phyloP scores from a whole-genome alignment of 148 eudicot genomes.

The Rhododendron vialii region DNA sequence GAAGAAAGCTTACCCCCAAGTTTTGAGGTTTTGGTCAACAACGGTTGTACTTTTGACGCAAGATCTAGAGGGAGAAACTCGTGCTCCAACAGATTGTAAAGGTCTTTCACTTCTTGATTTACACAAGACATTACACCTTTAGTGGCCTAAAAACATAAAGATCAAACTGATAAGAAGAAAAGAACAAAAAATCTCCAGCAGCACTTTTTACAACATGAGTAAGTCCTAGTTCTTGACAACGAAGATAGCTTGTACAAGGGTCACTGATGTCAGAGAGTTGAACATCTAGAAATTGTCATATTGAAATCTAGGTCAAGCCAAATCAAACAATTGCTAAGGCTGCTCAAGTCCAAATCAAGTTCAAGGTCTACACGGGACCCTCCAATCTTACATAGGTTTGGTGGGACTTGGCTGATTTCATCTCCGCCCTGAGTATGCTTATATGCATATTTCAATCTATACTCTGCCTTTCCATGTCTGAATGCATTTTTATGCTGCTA shows the following conservation, averaged over 20 bases:
- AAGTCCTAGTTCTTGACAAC: not conserved
- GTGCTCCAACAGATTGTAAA: slow-evolving; percentile 76
- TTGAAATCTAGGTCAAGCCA: not conserved
- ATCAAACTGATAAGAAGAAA: not conserved
- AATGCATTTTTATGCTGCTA: not conserved
- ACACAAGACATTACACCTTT: slow-evolving; percentile 92
- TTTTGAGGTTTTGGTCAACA: slow-evolving; percentile 70
- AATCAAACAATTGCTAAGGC: not conserved
- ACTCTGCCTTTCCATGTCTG: not conserved
- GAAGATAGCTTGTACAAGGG: not conserved
- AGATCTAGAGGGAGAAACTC: slow-evolving; percentile 73
- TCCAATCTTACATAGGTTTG: not conserved
- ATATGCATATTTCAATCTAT: not conserved
- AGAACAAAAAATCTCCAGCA: not conserved
- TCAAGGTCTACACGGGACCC: not conserved
- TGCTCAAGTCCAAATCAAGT: not conserved
- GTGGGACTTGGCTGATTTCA: not conserved
- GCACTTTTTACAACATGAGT: not conserved
- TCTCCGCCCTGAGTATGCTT: not conserved
- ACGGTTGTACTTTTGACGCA: slow-evolving; percentile 59
- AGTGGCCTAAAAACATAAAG: slow-evolving; percentile 37
- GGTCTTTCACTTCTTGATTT: slow-evolving; percentile 88
- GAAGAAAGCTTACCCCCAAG: slow-evolving; percentile 82
- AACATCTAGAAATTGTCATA: not conserved
- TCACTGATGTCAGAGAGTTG: not conserved